A percentile compares a stretch with the other conserved stretches of the same genome.
Evolutionary conservation across 1,284 basidiomycete species (phyloP).

Genomic region (Veloboletus limbatus): DNA sequence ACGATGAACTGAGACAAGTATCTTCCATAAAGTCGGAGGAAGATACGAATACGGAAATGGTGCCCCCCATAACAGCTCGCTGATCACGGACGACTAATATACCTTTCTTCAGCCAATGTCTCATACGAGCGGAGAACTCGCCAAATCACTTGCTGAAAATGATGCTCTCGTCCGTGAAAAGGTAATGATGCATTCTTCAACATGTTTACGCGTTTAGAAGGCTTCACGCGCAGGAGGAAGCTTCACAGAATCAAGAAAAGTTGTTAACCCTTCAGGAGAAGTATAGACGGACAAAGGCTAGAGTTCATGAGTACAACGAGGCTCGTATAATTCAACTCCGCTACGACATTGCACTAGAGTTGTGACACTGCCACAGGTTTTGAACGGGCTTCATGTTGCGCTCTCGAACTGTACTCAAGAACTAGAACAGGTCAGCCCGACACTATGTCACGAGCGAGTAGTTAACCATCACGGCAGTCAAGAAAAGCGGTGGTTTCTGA

Average conservation of each 20-base stretch:
- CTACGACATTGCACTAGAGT: background rate
- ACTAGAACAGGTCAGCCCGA: constrained; percentile 22
- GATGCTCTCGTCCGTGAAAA: constrained; percentile 19
- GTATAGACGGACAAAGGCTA: constrained; percentile 21
- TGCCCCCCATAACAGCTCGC: background rate
- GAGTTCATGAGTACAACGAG: constrained; percentile 15
- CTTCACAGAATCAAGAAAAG: constrained; percentile 8
- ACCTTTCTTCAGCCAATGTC: constrained; percentile 8
- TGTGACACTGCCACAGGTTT: constrained; percentile 16
- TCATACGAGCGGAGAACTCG: constrained; percentile 10
- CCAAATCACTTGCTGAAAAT: constrained; percentile 15
- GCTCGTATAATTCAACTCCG: constrained; percentile 13
- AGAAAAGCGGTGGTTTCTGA: constrained; percentile 13
- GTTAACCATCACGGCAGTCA: constrained; percentile 10
- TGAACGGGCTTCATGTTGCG: constrained; percentile 18
- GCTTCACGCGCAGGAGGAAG: constrained; percentile 12
- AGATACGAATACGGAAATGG: constrained; percentile 5
- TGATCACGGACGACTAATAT: constrained; percentile 9
- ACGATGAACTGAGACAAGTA: constrained; percentile 8
- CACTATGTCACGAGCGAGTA: background rate
- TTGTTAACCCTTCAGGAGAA: constrained; percentile 22
- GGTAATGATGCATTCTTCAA: constrained; percentile 6
- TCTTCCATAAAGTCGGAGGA: constrained; percentile 23
- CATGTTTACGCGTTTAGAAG: background rate
- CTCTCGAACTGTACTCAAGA: constrained; percentile 18